Conservation (phyloP, 2,329 filamentous ascomycete species). For the Pseudocercospora macadamiae region DNA sequence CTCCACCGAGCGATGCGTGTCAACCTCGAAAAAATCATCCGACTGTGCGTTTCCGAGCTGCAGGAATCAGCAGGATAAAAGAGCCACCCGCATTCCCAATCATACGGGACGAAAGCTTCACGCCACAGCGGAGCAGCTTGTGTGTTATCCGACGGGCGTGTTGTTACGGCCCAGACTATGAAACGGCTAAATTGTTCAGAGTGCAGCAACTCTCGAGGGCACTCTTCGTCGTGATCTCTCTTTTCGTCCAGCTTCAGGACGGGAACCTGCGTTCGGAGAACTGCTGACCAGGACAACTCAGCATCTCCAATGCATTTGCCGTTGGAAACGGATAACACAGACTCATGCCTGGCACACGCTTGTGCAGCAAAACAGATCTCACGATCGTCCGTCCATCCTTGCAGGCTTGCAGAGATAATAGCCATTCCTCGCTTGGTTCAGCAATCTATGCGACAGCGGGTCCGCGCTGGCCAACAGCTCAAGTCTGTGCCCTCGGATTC, state of each 20-base stretch:
- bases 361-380: neutral
- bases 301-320: neutral
- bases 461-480: no score
- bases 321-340: neutral
- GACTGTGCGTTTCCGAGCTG: neutral
- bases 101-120: neutral
- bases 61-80: no score
- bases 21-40: neutral
- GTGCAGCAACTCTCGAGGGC: neutral
- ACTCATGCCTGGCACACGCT: neutral
- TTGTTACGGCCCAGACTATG: neutral
- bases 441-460: no score
- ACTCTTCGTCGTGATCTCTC: neutral
- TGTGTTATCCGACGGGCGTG: neutral
- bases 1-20: neutral
- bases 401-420: neutral
- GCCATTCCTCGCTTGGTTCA: conserved; percentile 4
- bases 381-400: neutral
- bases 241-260: neutral
- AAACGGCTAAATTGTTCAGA: neutral
- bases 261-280: neutral
- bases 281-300: neutral
- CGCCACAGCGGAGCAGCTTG: neutral
- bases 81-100: neutral
- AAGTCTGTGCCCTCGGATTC: neutral